Evolutionary conservation across 2,329 filamentous ascomycete species (phyloP), one percentile per base, ranked within the genome.

Genomic region (Epichloe sp.): DNA sequence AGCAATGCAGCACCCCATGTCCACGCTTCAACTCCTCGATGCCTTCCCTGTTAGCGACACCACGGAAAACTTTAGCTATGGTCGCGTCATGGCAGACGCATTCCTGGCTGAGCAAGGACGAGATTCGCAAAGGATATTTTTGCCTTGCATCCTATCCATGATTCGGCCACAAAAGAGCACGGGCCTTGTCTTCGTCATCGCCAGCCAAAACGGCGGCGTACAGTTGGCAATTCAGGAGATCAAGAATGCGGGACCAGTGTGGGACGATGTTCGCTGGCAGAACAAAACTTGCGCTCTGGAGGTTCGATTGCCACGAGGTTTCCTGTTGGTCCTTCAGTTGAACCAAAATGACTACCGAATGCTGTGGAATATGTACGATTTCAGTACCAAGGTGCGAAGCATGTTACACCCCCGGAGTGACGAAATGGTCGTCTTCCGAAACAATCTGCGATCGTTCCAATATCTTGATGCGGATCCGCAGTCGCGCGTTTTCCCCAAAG

Each of bases 211-310:
- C 58, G 83, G 86, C 14, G 75, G 85, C 19, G 75, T 95, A 53
- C 88, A 89, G 57, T 69, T 95, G 37, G 72, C 78, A 45, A 81
- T 96, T 14, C 84, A 86, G 59, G 73, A 77, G 26, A 82, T 82
- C 60, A 82, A 82, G 58, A 80, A 78, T 56, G 69, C 73, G 6
- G 86, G 86, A 0, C 79, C 86, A 2, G 83, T 79, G 0, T 95
- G 89, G 89, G 80, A 87, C 6, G 85, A 93, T 62, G 78, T 95
- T 5, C 77, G 80, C 42, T 95, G 89, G 89, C 83, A 83, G 52
- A 75, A 82, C 17, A 82, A 85, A 46, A 74, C 75, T 6, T 77
- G 75, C 54, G 76, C 78, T 0, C 74, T 95, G 52, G 79, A 82
- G 19, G 65, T 95, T 38, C 79, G 78, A 54, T 69, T 95, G 17